Evolutionary conservation across 345 rosid species (phyloP), one percentile per base, ranked within the genome.

Genomic region (Populus davidiana): DNA sequence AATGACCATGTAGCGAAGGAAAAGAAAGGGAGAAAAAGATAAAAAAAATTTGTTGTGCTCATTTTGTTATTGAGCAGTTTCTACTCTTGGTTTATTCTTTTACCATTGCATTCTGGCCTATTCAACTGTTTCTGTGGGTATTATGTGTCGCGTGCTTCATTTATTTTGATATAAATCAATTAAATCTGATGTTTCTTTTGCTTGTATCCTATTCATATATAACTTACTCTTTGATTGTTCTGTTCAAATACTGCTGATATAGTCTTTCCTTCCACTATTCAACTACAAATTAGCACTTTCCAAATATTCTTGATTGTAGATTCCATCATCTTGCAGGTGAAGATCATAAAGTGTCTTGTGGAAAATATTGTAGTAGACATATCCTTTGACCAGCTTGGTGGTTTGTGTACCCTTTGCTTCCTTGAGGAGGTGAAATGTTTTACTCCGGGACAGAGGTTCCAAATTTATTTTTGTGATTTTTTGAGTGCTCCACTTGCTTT

Each of bases 311-410:
- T 81, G 29, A 23, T 59, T 23, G 64, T 59, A n/a, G 63, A 27
- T 10, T n/a, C 63, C 29, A 59, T 59, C 63, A n/a, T n/a, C 63
- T 67, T 20, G 72, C 91, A 92, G 97, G 98, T 92, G 78, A 92
- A 92, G 88, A 66, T 94, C 73, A 90, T 94, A 67, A 94, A 94
- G 89, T 94, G 98, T 80, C 90, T 94, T 77, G 97, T 94, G 33
- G 97, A 92, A 79, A 91, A 94, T 80, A 92, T 94, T 72, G 98
- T 92, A 64, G 98, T 94, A 31, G 98, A 94, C 80, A 92, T 94
- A 87, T 94, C 98, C 25, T 94, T 92, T 85, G 88, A 89, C 83
- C 98, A 94, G 87, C 91, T 94, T 80, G 98, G 98, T 70, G 98
- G 97, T 71, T 80, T 94, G 69, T 94, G 97, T 79, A 94, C 97